These are phyloP conservation scores for Lolium perenne DNA, from an alignment of 176 grass and related monocot genomes.

Conservation along the genomic window DNA sequence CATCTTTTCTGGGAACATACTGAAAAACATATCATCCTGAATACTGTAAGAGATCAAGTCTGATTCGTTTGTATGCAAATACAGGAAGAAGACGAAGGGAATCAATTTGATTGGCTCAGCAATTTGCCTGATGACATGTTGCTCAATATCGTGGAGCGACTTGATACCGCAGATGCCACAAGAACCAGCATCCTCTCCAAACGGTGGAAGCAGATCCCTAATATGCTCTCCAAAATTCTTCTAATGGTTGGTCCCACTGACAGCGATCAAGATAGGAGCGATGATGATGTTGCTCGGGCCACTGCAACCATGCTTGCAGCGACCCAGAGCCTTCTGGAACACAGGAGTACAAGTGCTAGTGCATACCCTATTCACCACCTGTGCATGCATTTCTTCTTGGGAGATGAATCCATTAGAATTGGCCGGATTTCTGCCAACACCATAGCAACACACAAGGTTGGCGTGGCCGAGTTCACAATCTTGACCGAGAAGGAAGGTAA, in stretches of 20 bases:
- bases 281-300: background rate
- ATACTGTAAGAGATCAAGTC: background rate
- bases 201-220: constrained; percentile 2
- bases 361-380: background rate
- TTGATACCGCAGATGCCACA: background rate
- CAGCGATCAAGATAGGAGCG: background rate
- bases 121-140: background rate
- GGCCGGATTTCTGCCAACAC: background rate
- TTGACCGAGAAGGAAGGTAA: background rate
- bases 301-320: constrained; percentile 3
- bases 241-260: background rate
- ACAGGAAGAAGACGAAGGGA: background rate
- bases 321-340: background rate
- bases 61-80: background rate
- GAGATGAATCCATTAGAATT: background rate
- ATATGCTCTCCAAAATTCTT: background rate
- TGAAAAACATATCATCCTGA: background rate
- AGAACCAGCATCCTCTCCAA: background rate
- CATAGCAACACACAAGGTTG: background rate
- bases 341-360: background rate
- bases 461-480: background rate
- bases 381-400: background rate
- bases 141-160: background rate
- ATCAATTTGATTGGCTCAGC: background rate
- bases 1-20: background rate